Evolutionary conservation across 306 rosid genomes (phyloP), one percentile per base, ranked within the genome.

Genomic region (Myrica gale): DNA sequence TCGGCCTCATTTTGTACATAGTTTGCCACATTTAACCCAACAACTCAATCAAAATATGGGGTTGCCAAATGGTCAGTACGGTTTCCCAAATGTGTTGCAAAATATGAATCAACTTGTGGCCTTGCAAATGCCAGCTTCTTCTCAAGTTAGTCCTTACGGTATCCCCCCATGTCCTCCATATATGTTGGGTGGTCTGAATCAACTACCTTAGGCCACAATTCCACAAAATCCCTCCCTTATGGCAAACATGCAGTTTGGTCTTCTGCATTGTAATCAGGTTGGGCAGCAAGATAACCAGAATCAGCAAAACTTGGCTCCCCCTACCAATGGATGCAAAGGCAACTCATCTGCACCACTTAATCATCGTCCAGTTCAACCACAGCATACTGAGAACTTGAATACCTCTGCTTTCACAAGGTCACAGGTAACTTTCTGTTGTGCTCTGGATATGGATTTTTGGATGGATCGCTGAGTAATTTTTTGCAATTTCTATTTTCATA

Each of bases 1-100:
- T 70, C 91, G 74, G 50, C 53, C 77, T 43, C 84, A 81, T 44
- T 85, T 88, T 17, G 92, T 86, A 16, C 89, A 86, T 44, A 79
- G 76, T 71, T 82, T 92, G 53, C 13, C 81, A 50, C 87, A 74
- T 75, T 81, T 87, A 47, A 84, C 82, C 71, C 92, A 90, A 68
- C 96, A 87, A 68, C 85, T 90, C 75, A 83, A 78, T 75, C 69
- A 81, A 79, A 87, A 76, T 74, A 83, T 82, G 85, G 89, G 85
- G 55, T 76, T 90, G 77, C 82, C 81, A n/a, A 89, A 86, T 83
- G 96, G 86, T 11, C 97, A 95, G n/a, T 90, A 86, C 46, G 74
- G 82, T 81, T 71, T 82, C 15, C 89, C 89, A 1, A 82, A 73
- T 76, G 73, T 79, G 51, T 62, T 85, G 82, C 98, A 85, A 74